Percentiles rank a stretch among this genome's conserved stretches.
These are phyloP conservation scores for Mycena albidolilacea DNA, from an alignment of 768 basidiomycete species.

Conservation along the genomic window DNA sequence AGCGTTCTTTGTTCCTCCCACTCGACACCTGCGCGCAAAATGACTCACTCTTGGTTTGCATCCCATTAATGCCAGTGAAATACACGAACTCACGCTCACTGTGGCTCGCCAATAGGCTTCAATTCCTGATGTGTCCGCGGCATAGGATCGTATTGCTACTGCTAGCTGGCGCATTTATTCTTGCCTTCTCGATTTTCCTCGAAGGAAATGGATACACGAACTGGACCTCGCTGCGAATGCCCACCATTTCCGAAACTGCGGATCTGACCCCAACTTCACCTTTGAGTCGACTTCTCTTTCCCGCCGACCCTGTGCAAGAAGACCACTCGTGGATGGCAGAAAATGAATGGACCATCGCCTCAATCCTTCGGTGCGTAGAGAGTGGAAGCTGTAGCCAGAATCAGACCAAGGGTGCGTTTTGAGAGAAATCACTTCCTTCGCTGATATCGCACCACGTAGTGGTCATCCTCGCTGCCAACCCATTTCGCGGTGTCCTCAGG, in stretches of 20 bases:
- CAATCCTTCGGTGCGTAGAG: constrained; percentile 43
- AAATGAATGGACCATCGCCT: constrained; percentile 19
- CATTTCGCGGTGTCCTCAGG: constrained; percentile 45
- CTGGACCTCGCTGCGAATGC: neutral
- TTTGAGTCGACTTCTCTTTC: constrained; percentile 14
- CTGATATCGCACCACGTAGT: constrained; percentile 33
- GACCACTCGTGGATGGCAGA: constrained; percentile 31
- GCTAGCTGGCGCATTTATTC: neutral
- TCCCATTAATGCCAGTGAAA: too few species aligned
- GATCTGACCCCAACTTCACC: neutral
- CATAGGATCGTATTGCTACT: neutral
- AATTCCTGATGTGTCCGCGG: neutral
- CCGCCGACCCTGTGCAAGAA: neutral
- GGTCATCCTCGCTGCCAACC: constrained; percentile 48
- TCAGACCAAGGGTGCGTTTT: constrained; percentile 44
- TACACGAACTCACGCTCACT: too few species aligned
- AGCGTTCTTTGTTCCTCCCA: too few species aligned
- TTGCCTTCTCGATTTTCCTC: neutral
- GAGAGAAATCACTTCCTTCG: neutral
- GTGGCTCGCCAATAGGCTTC: neutral
- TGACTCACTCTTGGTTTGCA: too few species aligned
- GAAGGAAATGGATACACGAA: neutral
- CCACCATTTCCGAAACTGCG: neutral
- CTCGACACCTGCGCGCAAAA: too few species aligned
- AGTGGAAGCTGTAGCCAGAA: constrained; percentile 48